Percentiles rank a stretch among this genome's conserved stretches.
These are phyloP conservation scores for Suillus subluteus DNA, from an alignment of 768 basidiomycete genomes.

Conservation along the genomic window DNA sequence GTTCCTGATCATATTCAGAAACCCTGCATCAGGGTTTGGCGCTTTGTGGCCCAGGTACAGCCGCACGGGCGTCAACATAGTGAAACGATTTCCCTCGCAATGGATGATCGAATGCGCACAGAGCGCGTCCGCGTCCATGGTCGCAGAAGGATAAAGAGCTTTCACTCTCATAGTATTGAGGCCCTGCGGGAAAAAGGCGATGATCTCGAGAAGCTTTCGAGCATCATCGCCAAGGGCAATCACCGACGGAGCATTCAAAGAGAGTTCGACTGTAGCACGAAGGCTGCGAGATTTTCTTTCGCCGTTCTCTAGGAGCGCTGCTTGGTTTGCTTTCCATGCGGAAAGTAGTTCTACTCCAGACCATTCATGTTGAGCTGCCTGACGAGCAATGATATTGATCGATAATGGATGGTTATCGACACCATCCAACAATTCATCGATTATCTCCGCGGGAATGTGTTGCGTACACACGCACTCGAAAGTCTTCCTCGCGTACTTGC, in stretches of 20 bases:
- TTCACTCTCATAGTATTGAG: not conserved
- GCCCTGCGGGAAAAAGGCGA: conserved; percentile 13
- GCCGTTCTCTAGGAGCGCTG: not conserved
- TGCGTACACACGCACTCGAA: not conserved
- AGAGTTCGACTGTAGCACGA: conserved; percentile 1
- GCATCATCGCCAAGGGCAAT: conserved; percentile 4
- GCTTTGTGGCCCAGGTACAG: not conserved
- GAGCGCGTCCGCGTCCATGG: not conserved
- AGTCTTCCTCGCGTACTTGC: not conserved
- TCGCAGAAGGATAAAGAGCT: not conserved
- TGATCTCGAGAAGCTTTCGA: conserved; percentile 5
- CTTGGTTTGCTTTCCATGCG: conserved; percentile 1
- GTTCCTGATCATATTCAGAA: not conserved
- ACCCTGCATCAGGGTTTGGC: not conserved
- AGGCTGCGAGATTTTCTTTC: not conserved
- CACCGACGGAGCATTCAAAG: conserved; percentile 1
- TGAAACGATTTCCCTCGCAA: not conserved
- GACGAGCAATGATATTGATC: conserved; percentile 7
- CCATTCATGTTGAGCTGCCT: conserved; percentile 7
- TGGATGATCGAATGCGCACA: not conserved
- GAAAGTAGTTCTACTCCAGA: conserved; percentile 2
- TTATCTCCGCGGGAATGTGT: not conserved
- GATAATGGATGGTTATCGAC: not conserved
- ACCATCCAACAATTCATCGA: not conserved
- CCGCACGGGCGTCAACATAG: not conserved